These are phyloP conservation scores for Thielaviopsis musarum DNA, from an alignment of 2,329 filamentous ascomycete species.

Conservation along the genomic window DNA sequence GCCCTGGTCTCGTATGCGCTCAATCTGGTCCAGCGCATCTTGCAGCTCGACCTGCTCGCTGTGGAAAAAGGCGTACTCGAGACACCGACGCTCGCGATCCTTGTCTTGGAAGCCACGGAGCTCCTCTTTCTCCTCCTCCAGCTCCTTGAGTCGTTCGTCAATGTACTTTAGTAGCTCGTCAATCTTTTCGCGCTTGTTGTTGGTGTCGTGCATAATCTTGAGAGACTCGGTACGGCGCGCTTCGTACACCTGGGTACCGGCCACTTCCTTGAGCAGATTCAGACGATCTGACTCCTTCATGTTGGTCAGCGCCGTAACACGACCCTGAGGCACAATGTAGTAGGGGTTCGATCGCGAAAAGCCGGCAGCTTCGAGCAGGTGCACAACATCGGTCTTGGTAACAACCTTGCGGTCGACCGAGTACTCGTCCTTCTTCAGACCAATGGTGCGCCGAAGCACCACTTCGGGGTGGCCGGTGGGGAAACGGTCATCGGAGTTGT, in stretches of 20 bases:
- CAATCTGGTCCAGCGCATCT: conserved; percentile 63
- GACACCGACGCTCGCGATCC: conserved; percentile 74
- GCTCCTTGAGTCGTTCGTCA: conserved; percentile 69
- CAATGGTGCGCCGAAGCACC: conserved; percentile 82
- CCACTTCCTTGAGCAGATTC: conserved; percentile 89
- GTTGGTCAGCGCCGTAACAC: conserved; percentile 88
- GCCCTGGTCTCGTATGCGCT: conserved; percentile 64
- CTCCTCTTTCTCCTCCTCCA: conserved; percentile 96
- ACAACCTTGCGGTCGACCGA: conserved; percentile 93
- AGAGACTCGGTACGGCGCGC: conserved; percentile 76
- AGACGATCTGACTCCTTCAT: conserved; percentile 94
- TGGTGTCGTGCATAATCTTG: conserved; percentile 94
- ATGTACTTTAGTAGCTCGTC: conserved; percentile 86
- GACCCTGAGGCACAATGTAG: conserved; percentile 96
- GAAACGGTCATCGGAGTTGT: conserved; percentile 92
- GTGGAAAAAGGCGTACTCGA: conserved; percentile 90
- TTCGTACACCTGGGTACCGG: conserved; percentile 94
- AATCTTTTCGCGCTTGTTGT: conserved; percentile 86
- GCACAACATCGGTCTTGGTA: conserved; percentile 86
- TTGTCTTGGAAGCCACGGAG: conserved; percentile 87
- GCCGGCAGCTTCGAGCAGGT: conserved; percentile 84
- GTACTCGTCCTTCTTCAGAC: conserved; percentile 96
- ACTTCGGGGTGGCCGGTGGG: conserved; percentile 85
- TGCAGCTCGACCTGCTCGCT: conserved; percentile 70
- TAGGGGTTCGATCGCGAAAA: conserved; percentile 97